Percentiles rank a stretch among this genome's conserved stretches.
These are phyloP conservation scores for Irpex lacteus DNA, from an alignment of 1,284 basidiomycete species.

Conservation along the genomic window DNA sequence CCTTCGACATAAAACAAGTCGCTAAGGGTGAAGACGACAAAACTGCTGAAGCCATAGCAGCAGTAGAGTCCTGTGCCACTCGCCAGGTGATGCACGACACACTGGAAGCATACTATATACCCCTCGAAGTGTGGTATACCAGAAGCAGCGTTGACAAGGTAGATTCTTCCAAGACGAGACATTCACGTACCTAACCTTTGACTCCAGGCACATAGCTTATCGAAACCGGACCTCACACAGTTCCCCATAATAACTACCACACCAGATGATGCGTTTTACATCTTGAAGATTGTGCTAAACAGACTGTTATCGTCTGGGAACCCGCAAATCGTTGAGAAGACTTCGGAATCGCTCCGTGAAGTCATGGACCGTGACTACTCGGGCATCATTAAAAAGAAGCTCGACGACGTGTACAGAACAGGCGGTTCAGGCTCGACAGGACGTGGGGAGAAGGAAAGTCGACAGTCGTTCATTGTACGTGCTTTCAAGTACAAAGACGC, in stretches of 20 bases:
- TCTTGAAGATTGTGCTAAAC: conserved; percentile 79
- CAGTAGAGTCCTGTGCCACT: conserved; percentile 53
- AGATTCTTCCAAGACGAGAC: not conserved
- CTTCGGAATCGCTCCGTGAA: conserved; percentile 62
- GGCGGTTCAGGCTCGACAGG: conserved; percentile 52
- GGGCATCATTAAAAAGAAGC: conserved; percentile 73
- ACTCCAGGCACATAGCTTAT: conserved; percentile 66
- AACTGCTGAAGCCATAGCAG: conserved; percentile 23
- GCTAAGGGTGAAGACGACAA: not conserved
- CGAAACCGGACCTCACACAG: conserved; percentile 67
- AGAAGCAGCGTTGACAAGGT: conserved; percentile 89
- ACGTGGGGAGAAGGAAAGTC: conserved; percentile 75
- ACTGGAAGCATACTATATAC: conserved; percentile 76
- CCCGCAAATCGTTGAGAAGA: conserved; percentile 52
- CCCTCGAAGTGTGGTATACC: conserved; percentile 91
- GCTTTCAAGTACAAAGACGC: not conserved
- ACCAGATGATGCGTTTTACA: conserved; percentile 93
- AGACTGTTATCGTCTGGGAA: conserved; percentile 78
- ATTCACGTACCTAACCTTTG: conserved; percentile 2
- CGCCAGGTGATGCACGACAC: conserved; percentile 67
- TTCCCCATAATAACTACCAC: conserved; percentile 63
- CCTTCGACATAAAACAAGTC: conserved; percentile 7
- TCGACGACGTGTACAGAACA: conserved; percentile 84
- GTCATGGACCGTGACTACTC: conserved; percentile 82
- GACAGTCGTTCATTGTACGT: conserved; percentile 78